Evolutionary conservation across 2,329 filamentous ascomycete genomes (phyloP).

Genomic region (Pseudopithomyces chartarum): DNA sequence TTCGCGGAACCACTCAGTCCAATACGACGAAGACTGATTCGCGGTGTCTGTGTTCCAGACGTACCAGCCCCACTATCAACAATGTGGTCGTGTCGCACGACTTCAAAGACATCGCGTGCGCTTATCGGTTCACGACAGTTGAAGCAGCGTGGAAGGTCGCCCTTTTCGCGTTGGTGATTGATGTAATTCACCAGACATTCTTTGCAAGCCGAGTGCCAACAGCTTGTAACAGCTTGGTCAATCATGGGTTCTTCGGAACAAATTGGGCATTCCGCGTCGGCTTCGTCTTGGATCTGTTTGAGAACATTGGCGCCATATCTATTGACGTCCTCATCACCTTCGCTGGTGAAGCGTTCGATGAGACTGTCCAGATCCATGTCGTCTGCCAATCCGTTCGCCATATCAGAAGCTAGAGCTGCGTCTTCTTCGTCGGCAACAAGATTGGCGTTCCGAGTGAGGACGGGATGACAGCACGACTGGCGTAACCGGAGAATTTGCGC

Average conservation of each 20-base stretch:
- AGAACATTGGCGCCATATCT: constrained; percentile 86
- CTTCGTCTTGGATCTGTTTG: constrained; percentile 88
- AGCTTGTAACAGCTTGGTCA: constrained; percentile 90
- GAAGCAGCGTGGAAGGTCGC: constrained; percentile 80
- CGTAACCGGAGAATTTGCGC: constrained; percentile 92
- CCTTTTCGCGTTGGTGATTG: constrained; percentile 79
- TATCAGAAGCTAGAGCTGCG: constrained; percentile 76
- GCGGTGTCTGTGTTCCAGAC: constrained; percentile 44
- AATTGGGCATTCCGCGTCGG: constrained; percentile 87
- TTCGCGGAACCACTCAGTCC: constrained; percentile 82
- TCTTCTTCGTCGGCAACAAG: constrained; percentile 88
- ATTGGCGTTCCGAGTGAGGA: constrained; percentile 83
- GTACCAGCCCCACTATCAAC: constrained; percentile 39
- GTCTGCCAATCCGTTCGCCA: constrained; percentile 80
- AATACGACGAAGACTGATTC: constrained; percentile 65
- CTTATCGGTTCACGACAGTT: constrained; percentile 86
- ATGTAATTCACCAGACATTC: constrained; percentile 91
- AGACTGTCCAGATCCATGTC: constrained; percentile 94
- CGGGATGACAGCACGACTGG: constrained; percentile 92
- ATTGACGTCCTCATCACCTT: constrained; percentile 64
- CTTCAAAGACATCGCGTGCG: constrained; percentile 85
- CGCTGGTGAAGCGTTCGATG: constrained; percentile 79
- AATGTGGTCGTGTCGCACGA: constrained; percentile 76
- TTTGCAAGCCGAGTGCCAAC: constrained; percentile 97
- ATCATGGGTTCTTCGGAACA: constrained; percentile 96